Base-by-base conservation (phyloP, 2,329 filamentous ascomycete genomes). In the Taxawa tesnikishii region DNA sequence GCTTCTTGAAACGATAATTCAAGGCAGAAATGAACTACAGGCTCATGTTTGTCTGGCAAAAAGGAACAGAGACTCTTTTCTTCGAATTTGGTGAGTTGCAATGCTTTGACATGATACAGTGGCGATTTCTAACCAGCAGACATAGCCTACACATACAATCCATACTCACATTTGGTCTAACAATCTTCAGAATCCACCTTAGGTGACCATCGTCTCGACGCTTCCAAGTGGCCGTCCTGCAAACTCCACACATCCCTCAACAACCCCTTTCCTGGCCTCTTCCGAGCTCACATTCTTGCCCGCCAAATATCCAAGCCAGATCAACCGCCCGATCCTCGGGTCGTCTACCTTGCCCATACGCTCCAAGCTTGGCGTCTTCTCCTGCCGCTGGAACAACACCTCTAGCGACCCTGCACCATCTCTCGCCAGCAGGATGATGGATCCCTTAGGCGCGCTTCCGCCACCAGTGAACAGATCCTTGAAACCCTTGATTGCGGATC, bases 291-390 rank as follows among this genome's bases (percentile, higher is more conserved):
- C 85, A 47, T 77, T 84, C 53, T 74, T 80, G 0, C 90, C 90
- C 4, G 75, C 83, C 18, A 98, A 63, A 57, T 94, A 98, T 44
- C 87, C 80, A 51, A 94, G 59, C 88, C 88, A 96, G 14, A 96
- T 61, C 38, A 88, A 60, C 36, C 82, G 73, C 35, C 80, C 79
- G 9, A 98, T 65, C 33, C 88, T 67, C 61, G 90, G 82, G 49
- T 96, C 90, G 0, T 56, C 47, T 1, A 96, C 75, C 0, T 67
- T 62, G 2, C 90, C 90, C 44, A 96, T 53, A 25, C 32, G 42
- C 28, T 43, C 43, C 39, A 55, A 48, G 10, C 59, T 56, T 23
- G 65, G 64, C 33, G 54, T 47, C 4, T 53, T 64, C 41, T 73
- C 67, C 37, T 60, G 53, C 28, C 68, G 62, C 40, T 80, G 70